These are phyloP conservation scores for Venturia asperata DNA, from an alignment of 2,329 filamentous ascomycete species.

Conservation along the genomic window DNA sequence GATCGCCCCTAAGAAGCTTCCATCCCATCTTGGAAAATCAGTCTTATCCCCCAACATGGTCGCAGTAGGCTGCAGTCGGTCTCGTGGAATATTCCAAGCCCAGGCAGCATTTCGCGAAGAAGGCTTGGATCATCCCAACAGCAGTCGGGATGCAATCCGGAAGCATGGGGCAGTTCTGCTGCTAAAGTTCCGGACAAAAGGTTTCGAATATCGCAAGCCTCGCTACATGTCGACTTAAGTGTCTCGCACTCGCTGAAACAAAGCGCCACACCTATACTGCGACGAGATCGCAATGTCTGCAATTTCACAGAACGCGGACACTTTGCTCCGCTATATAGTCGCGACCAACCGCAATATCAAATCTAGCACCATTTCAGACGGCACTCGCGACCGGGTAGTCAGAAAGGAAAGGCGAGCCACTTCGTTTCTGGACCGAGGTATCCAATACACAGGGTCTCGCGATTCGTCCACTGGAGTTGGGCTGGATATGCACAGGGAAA, in stretches of 20 bases:
- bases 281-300: neutral
- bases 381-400: neutral
- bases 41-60: neutral
- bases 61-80: neutral
- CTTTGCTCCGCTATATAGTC: neutral
- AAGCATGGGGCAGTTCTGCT: neutral
- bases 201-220: conserved; percentile 10
- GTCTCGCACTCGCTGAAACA: neutral
- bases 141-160: neutral
- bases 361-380: neutral
- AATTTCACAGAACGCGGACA: neutral
- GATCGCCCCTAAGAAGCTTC: neutral
- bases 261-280: neutral
- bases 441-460: neutral
- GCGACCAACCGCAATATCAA: neutral
- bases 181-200: neutral
- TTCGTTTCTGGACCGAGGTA: conserved; percentile 1
- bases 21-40: neutral
- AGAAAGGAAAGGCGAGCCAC: neutral
- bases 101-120: neutral
- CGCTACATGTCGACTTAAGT: neutral
- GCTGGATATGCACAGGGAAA: neutral
- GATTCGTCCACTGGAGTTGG: neutral
- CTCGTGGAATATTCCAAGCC: neutral
- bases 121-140: neutral